Evolutionary conservation across 2,329 filamentous ascomycete genomes (phyloP).

Genomic region (Fusarium beomiforme): DNA sequence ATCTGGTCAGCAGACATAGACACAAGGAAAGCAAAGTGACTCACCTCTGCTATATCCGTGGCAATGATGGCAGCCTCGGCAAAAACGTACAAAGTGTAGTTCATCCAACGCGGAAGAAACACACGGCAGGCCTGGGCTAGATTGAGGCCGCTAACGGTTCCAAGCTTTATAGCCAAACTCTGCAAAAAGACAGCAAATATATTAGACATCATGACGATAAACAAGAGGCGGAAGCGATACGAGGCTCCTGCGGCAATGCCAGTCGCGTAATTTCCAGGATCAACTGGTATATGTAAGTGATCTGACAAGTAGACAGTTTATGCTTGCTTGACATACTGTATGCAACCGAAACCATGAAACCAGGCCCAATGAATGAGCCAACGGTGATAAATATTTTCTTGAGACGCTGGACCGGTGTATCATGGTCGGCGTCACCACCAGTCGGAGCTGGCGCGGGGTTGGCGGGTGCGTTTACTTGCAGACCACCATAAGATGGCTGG

Average conservation of each 20-base stretch:
- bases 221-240: background rate
- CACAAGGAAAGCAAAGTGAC: no score
- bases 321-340: no score
- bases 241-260: constrained; percentile 3
- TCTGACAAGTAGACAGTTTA: no score
- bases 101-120: constrained; percentile 73
- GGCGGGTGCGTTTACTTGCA: background rate
- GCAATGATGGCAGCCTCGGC: constrained; percentile 76
- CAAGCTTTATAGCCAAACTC: constrained; percentile 73
- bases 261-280: constrained; percentile 3
- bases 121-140: constrained; percentile 73
- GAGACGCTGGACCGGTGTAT: background rate
- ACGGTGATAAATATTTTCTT: background rate
- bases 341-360: constrained; percentile 3
- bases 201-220: constrained; percentile 45
- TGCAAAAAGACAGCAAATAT: constrained; percentile 77
- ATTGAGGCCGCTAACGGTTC: constrained; percentile 74
- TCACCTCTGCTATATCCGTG: constrained; percentile 72
- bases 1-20: no score
- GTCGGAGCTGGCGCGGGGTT: background rate
- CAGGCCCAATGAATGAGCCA: background rate
- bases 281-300: no score
- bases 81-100: constrained; percentile 68
- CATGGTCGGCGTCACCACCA: background rate
- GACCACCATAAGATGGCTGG: constrained; percentile 51